Base-by-base conservation (phyloP, 108 stramenopile genomes). In the Cyclotella cryptica region DNA sequence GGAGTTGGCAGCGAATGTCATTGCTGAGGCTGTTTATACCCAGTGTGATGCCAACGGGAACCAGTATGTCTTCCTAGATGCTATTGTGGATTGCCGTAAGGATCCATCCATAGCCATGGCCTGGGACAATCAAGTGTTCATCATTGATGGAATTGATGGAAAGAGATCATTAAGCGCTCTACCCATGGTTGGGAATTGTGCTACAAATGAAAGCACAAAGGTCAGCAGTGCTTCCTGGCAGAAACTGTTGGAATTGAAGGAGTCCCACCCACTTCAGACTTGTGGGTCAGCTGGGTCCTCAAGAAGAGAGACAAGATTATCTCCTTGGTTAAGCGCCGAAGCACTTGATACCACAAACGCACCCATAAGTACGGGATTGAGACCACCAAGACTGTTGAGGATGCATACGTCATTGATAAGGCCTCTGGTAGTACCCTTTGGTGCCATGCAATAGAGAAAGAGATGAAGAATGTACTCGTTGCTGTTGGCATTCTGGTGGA, bases 401-500 rank as follows among this genome's bases (percentile, higher is more conserved):
- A 27, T 2, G 82, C 82, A 15, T 26, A 41, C 7, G 65, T 55
- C 43, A 26, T 84, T 13, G 86, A 86, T 60, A 3, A 41, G 18
- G 15, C 41, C n/a, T 77, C 65, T 58, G 82, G 86, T 9, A 80
- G 60, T 26, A 76, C 46, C 1, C 5, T 64, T 3, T 86, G 84
- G 84, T 11, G 8, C 8, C 69, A 79, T 15, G 77, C 81, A 12
- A 66, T 75, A 0, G 27, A 53, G n/a, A 81, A 81, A 27, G 84
- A 84, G 58, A 75, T 84, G 53, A 47, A 46, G 11, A 49, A 46
- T 66, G 46, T 49, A 3, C 12, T 7, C 6, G 7, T 28, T 10
- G 46, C 66, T 17, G 11, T 66, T 19, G 19, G 26, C 14, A 27
- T 49, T 8, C 21, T 28, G 10, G 21, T 1, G 1, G 44, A 66